Base-by-base conservation (phyloP, 768 basidiomycete genomes). In the Lactifluus rugatus region DNA sequence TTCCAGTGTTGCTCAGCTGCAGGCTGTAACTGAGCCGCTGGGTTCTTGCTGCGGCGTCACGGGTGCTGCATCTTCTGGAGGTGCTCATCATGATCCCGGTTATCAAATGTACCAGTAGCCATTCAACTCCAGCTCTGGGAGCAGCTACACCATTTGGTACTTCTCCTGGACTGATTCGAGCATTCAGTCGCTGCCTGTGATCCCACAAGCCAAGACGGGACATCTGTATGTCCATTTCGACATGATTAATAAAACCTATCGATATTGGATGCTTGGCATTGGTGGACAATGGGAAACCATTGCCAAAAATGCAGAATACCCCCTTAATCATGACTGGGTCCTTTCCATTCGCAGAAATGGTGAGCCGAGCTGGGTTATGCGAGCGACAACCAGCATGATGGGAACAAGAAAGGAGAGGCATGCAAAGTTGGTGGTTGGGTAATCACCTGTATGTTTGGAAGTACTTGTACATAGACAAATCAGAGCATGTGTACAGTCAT, bases 191-290 rank as follows among this genome's bases (percentile, higher is more conserved):
- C 53, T 45, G 4, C 53, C 53, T 1, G 13, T 26, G 9, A n/a
- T 54, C 14, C 34, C 53, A 7, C 25, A 47, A 37, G 21, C 53
- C 45, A 19, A 36, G 45, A 37, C 34, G 1, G 34, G 45, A 16
- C 45, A 54, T 47, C 45, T 54, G 11, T 54, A 54, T 37, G 45
- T 54, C 2, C 53, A 54, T 13, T 17, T 47, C n/a, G 8, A 54
- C 25, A 13, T 5, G 2, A n/a, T 44, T 37, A 54, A 9, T 1
- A 26, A 37, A 1, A 16, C 6, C 2, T 37, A 36, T 37, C 23
- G 21, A 39, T 55, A 48, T 25, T 52, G 41, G 41, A 44, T 52
- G 45, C 25, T 37, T 6, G 34, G 16, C 16, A 10, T 5, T 16
- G 23, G 8, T 25, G 32, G 23, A 17, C 45, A 47, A 5, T 55